Base-by-base conservation (phyloP, 306 rosid genomes). In the Hippophae rhamnoides region DNA sequence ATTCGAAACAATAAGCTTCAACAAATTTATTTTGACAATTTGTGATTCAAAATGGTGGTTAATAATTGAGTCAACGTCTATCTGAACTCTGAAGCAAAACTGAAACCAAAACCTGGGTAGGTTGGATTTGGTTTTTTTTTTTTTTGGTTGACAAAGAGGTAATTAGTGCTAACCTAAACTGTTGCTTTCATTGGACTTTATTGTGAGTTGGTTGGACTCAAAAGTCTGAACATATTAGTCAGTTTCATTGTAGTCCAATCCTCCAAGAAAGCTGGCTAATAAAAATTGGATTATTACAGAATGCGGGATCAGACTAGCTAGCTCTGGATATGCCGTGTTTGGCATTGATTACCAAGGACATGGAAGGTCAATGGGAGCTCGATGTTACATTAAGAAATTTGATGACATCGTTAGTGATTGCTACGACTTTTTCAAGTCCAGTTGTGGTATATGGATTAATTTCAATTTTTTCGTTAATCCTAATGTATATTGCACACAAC, bases 261-360 rank as follows among this genome's bases (percentile, higher is more conserved):
- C 23, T 18, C 23, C 23, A 18, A 18, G 23, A 18, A 18, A 18
- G 23, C 23, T 18, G 23, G 23, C 23, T 18, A 18, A 18, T 18
- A 0, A 18, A 18, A 18, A 18, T 18, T 18, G 23, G 23, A 18
- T 18, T 18, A 18, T 13, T 13, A 57, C 41, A 92, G 98, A 69
- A 12, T 73, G 83, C 9, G 99, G 93, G 47, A 67, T 60, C 7
- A 82, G 78, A 65, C 76, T 92, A 7, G 84, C 93, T 1, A 12
- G 48, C 11, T 89, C 85, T 0, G 80, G 95, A 14, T 88, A 83
- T 61, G 95, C 84, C 0, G 99, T 84, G 67, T 85, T 83, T 10
- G 99, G 95, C 0, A 46, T 92, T 1, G 95, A 92, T 50, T 80
- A 76, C 10, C 89, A 92, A 77, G 99, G 99, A 38, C 96, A 92